These are phyloP conservation scores for Tricholoma sp. DNA, from an alignment of 768 basidiomycete genomes.

Conservation along the genomic window DNA sequence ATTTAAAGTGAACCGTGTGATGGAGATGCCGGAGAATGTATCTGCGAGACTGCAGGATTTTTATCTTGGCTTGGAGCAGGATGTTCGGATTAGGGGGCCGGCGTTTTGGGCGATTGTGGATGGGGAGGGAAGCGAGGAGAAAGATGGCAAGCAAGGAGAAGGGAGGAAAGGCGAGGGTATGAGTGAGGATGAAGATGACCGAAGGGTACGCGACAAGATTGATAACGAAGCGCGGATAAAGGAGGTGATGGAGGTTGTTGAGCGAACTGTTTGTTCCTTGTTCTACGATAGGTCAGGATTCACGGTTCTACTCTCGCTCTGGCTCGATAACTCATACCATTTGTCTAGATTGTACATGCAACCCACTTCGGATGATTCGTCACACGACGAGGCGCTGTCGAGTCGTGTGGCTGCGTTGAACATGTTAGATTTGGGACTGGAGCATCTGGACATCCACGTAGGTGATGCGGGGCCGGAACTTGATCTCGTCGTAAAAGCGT, in stretches of 20 bases:
- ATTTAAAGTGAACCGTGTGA: slow-evolving; percentile 38
- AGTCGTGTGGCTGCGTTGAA: slow-evolving; percentile 89
- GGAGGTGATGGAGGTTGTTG: slow-evolving; percentile 67
- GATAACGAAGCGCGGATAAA: slow-evolving; percentile 44
- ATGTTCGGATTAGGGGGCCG: slow-evolving; percentile 41
- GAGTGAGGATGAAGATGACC: slow-evolving; percentile 28
- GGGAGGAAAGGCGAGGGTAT: slow-evolving; percentile 13
- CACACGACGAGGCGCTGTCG: slow-evolving; percentile 87
- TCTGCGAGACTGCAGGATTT: slow-evolving; percentile 64
- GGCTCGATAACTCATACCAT: not conserved
- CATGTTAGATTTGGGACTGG: slow-evolving; percentile 80
- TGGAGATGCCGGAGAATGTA: slow-evolving; percentile 47
- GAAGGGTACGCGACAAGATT: slow-evolving; percentile 26
- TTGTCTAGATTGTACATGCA: slow-evolving; percentile 68
- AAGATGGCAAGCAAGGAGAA: slow-evolving; percentile 27
- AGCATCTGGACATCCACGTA: slow-evolving; percentile 85
- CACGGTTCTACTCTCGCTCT: not conserved
- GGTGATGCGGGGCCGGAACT: slow-evolving; percentile 48
- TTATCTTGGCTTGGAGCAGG: slow-evolving; percentile 59
- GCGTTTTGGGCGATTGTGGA: slow-evolving; percentile 24
- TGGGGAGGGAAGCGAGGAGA: slow-evolving; percentile 18
- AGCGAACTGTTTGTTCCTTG: slow-evolving; percentile 60
- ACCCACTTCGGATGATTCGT: slow-evolving; percentile 58
- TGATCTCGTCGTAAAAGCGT: slow-evolving; percentile 59
- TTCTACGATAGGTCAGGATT: slow-evolving; percentile 78